phyloP scores from a whole-genome alignment of 2,329 filamentous ascomycete genomes.

The Sclerotinia sclerotiorum region DNA sequence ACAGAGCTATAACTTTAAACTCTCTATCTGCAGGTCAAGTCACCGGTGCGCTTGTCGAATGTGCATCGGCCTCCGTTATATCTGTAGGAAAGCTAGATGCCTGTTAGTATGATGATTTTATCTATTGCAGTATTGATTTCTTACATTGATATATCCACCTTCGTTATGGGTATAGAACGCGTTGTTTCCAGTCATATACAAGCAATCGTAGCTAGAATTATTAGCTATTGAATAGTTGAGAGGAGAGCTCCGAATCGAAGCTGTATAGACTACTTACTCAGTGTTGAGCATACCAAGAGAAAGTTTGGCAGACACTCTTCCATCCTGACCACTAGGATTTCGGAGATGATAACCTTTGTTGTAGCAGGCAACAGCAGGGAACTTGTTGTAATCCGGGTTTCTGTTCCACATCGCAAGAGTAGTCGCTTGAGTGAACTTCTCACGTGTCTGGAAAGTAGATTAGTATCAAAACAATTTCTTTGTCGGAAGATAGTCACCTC shows the following conservation, averaged over 20 bases:
- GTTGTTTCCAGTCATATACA: slow-evolving; percentile 1
- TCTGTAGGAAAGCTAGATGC: background rate
- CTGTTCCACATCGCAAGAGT: background rate
- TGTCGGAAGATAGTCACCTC: background rate
- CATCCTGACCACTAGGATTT: background rate
- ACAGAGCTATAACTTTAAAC: background rate
- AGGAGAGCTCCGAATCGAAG: background rate
- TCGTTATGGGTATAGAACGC: background rate
- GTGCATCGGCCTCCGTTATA: background rate
- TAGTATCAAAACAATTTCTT: background rate
- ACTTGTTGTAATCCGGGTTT: background rate
- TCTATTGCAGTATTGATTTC: background rate
- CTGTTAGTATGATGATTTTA: background rate
- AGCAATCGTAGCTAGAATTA: slow-evolving; percentile 1
- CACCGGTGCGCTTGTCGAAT: background rate
- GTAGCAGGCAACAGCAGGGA: background rate
- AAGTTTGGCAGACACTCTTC: background rate
- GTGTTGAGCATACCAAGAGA: background rate
- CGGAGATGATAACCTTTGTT: background rate
- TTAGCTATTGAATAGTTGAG: background rate
- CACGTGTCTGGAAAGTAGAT: background rate
- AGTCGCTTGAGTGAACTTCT: background rate
- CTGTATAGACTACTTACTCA: background rate
- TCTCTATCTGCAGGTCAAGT: background rate
- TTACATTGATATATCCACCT: background rate